Percentiles rank a stretch among this genome's conserved stretches.
Conservation (phyloP, 768 basidiomycete genomes). For the Tulasnella sp. region DNA sequence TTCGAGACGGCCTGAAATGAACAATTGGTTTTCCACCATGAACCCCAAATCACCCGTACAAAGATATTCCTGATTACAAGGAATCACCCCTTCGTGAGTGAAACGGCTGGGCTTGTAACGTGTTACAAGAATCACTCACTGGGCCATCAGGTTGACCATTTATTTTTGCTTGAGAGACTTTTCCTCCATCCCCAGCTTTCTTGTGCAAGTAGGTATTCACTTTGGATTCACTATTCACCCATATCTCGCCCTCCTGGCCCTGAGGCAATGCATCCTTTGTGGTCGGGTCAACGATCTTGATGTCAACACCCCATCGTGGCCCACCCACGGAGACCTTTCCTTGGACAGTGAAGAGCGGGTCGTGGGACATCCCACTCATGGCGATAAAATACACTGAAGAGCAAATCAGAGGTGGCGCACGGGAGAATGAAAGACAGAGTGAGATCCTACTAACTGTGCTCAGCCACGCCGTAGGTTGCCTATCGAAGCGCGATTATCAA, state of each 20-base stretch:
- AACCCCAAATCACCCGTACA: conserved; percentile 4
- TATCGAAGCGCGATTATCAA: neutral
- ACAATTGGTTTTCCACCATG: neutral
- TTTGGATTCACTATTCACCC: neutral
- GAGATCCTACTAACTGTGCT: neutral
- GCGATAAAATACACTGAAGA: neutral
- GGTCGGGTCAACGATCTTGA: conserved; percentile 9
- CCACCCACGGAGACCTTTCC: neutral
- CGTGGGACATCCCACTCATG: neutral
- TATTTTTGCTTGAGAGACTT: neutral
- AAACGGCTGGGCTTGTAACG: neutral
- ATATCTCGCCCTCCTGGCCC: conserved; percentile 9
- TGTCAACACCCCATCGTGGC: neutral
- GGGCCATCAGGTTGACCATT: neutral
- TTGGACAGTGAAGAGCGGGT: neutral
- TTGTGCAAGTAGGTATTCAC: neutral
- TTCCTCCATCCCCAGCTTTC: neutral
- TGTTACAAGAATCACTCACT: neutral
- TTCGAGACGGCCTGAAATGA: neutral
- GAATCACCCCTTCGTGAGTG: neutral
- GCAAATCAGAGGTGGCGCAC: neutral
- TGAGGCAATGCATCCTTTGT: conserved; percentile 2
- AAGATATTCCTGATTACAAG: neutral
- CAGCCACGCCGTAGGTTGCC: neutral
- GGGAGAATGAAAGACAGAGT: neutral